These are phyloP conservation scores for Saprolegnia diclina DNA, from an alignment of 352 stramenopile species.

Conservation along the genomic window DNA sequence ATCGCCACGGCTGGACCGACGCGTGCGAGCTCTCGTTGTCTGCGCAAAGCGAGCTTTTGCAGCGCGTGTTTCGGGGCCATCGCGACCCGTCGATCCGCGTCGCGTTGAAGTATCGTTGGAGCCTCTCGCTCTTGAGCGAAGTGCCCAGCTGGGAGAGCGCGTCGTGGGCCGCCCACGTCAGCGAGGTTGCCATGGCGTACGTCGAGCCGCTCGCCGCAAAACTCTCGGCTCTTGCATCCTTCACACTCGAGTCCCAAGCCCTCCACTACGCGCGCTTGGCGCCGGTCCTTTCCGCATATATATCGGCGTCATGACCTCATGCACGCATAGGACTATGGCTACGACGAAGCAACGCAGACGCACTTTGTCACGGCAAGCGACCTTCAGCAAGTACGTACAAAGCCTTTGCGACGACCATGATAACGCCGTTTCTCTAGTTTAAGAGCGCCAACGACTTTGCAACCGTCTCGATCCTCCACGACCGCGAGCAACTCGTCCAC, in stretches of 20 bases:
- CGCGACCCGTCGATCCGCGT: conserved; percentile 15
- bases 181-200: conserved; percentile 13
- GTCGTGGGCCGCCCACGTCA: conserved; percentile 46
- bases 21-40: conserved; percentile 17
- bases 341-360: conserved; percentile 48
- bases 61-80: conserved; percentile 35
- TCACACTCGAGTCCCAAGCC: conserved; percentile 62
- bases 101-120: conserved; percentile 55
- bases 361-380: conserved; percentile 44
- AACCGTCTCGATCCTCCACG: conserved; percentile 51
- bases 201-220: conserved; percentile 16
- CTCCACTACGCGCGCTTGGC: conserved; percentile 64
- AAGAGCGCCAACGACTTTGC: conserved; percentile 75
- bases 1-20: conserved; percentile 59
- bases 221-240: conserved; percentile 45
- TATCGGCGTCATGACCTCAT: conserved; percentile 11
- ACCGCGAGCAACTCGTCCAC: conserved; percentile 68
- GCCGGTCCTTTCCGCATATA: conserved; percentile 23
- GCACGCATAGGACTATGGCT: conserved; percentile 37
- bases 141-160: conserved; percentile 42
- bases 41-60: conserved; percentile 2
- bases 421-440: conserved; percentile 54
- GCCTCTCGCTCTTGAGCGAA: conserved; percentile 67
- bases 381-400: conserved; percentile 50
- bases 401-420: too few relatives aligned